Base-by-base conservation (phyloP, 2,329 filamentous ascomycete genomes). In the Exophiala calicioides region DNA sequence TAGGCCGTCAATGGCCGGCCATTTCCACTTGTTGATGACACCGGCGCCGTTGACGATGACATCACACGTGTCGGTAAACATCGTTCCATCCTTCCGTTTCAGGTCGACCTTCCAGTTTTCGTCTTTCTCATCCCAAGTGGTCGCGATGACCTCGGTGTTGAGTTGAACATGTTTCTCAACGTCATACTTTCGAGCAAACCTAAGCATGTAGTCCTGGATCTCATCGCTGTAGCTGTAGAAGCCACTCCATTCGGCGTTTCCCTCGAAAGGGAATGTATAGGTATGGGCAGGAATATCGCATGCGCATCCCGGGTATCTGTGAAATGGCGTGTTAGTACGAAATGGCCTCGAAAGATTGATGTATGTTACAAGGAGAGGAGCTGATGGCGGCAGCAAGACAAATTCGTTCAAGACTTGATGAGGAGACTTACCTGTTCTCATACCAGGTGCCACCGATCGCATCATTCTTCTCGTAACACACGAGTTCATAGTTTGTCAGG, bases 1-100 rank as follows among this genome's bases (percentile, higher is more conserved):
- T 5, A 69, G 52, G 2, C 68, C 68, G 2, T 53, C 52, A 20
- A 70, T 68, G 2, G 54, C 41, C 2, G 68, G 73, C 68, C 68
- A 76, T 23, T 63, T 62, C 60, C 60, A 63, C 15, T 58, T 56
- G 42, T 52, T 49, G 35, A 55, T 15, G 0, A 50, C 39, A 5
- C 53, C 53, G 18, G 53, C 27, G 12, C 53, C 53, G 19, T 55
- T 55, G 30, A 55, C 44, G 15, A 55, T 19, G 8, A 55, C 53
- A 27, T 55, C 34, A 36, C 50, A 53, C 3, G 37, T 44, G 19
- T 55, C 53, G 10, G n/a, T 43, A 36, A 55, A 55, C 4, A 46
- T 47, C 38, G 23, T 47, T 18, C 50, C 52, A 21, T 55, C 52
- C 31, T 46, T 50, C n/a, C 45, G 44, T 23, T 42, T 43, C n/a